Conservation (phyloP, 2,329 filamentous ascomycete species). For the Arthrobotrys sinensis region DNA sequence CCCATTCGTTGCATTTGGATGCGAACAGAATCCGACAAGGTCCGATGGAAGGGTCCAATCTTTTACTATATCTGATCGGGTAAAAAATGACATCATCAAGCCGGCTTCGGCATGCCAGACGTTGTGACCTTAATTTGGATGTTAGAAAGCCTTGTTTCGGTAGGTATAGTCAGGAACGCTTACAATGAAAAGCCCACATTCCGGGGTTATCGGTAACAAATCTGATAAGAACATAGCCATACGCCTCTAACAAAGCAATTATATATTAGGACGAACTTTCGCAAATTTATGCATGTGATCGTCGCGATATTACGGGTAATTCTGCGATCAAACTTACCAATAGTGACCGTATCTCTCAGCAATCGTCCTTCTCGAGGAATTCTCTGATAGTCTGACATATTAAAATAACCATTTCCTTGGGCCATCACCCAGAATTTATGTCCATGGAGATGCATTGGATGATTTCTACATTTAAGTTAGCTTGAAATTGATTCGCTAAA, state of each 20-base stretch:
- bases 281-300: constrained; percentile 58
- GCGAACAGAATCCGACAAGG: constrained; percentile 69
- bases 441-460: constrained; percentile 83
- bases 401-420: constrained; percentile 62
- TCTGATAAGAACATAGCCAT: constrained; percentile 73
- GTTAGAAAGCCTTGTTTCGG: constrained; percentile 10
- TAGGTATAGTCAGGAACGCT: constrained; percentile 1
- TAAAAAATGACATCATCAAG: constrained; percentile 75
- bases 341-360: constrained; percentile 63
- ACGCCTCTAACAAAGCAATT: constrained; percentile 68
- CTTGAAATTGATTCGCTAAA: not conserved
- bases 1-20: constrained; percentile 52
- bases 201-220: constrained; percentile 74
- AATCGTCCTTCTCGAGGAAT: constrained; percentile 50
- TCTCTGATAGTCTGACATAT: constrained; percentile 55
- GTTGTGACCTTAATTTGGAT: constrained; percentile 68
- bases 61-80: constrained; percentile 70
- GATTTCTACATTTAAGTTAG: constrained; percentile 70
- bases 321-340: constrained; percentile 27
- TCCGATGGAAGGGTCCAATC: constrained; percentile 69
- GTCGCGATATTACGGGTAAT: constrained; percentile 23
- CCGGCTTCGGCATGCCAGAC: constrained; percentile 75
- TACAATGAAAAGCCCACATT: constrained; percentile 74
- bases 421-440: constrained; percentile 77
- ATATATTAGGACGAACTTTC: not conserved